These are phyloP conservation scores for Cordyceps farinosa DNA, from an alignment of 2,329 filamentous ascomycete genomes.

Conservation along the genomic window DNA sequence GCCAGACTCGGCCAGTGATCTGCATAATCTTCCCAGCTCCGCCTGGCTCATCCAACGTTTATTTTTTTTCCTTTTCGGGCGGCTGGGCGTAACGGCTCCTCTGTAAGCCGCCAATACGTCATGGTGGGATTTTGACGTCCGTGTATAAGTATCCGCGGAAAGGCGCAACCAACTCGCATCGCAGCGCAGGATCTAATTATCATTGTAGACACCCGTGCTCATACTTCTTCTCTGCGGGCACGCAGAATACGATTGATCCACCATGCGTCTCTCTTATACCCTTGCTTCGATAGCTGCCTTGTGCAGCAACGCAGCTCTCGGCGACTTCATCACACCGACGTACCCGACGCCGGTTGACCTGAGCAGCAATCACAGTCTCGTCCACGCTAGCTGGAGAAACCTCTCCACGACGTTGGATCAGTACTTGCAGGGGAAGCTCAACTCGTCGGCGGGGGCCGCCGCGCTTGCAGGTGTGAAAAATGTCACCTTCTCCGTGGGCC, in stretches of 20 bases:
- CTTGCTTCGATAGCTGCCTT: neutral
- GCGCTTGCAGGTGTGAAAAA: neutral
- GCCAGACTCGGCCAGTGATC: neutral
- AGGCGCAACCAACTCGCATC: neutral
- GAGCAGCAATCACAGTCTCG: slow-evolving; percentile 6
- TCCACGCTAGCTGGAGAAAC: neutral
- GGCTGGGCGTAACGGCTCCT: neutral
- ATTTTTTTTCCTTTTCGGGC: neutral
- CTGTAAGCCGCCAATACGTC: neutral
- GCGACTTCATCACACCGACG: slow-evolving; percentile 1
- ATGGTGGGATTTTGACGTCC: neutral
- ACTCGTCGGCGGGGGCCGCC: neutral
- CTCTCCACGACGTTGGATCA: slow-evolving; percentile 4
- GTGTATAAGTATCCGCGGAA: neutral
- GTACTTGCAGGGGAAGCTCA: slow-evolving; percentile 9
- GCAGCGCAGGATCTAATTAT: neutral
- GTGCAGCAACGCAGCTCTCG: neutral
- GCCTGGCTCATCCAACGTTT: neutral
- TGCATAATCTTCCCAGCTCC: neutral
- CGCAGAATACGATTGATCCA: neutral
- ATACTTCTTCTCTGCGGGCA: neutral
- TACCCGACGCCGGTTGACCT: slow-evolving; percentile 10
- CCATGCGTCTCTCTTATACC: neutral
- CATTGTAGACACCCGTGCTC: no score
- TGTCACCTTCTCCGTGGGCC: slow-evolving; percentile 9